Evolutionary conservation across 139 green algal species (phyloP), one percentile per base, ranked within the genome.

Genomic region (Chlorella ohadii): DNA sequence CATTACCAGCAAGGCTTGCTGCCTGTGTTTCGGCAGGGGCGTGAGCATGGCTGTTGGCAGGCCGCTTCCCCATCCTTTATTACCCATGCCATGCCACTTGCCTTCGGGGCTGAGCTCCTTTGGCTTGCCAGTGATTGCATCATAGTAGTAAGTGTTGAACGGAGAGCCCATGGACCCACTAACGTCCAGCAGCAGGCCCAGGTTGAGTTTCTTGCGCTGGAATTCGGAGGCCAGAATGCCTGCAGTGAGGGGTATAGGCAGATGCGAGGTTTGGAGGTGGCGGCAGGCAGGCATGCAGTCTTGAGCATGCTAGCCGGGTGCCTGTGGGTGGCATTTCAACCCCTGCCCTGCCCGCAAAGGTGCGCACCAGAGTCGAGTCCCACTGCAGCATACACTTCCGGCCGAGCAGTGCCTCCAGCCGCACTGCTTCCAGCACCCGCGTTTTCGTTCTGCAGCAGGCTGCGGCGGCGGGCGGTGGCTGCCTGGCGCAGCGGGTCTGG

Each of bases 61-160:
- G n/a, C n/a, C n/a, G n/a, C n/a, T n/a, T n/a, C n/a, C n/a, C n/a
- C n/a, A n/a, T n/a, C n/a, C n/a, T n/a, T n/a, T n/a, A n/a, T n/a
- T n/a, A n/a, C n/a, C n/a, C n/a, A n/a, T n/a, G n/a, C n/a, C n/a
- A 59, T 59, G 51, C 7, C 44, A 51, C 51, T 59, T 13, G 15
- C 51, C 51, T 59, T 59, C 12, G 11, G 9, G 12, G 51, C 12
- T 78, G 31, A 84, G 47, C 16, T 78, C 44, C 31, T 78, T 55
- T 33, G 44, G 64, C n/a, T 56, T 3, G 2, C 68, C 55, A 25
- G 55, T 70, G 33, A 73, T 0, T 22, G 28, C 2, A 27, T 89
- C 85, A 71, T 89, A 89, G 44, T 89, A 89, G 61, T 85, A 89
- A 6, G 16, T 56, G 68, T 75, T n/a, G 36, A 75, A 75, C 5